Conservation (phyloP, 2,329 filamentous ascomycete species). For the Daldinia eschscholtzii region DNA sequence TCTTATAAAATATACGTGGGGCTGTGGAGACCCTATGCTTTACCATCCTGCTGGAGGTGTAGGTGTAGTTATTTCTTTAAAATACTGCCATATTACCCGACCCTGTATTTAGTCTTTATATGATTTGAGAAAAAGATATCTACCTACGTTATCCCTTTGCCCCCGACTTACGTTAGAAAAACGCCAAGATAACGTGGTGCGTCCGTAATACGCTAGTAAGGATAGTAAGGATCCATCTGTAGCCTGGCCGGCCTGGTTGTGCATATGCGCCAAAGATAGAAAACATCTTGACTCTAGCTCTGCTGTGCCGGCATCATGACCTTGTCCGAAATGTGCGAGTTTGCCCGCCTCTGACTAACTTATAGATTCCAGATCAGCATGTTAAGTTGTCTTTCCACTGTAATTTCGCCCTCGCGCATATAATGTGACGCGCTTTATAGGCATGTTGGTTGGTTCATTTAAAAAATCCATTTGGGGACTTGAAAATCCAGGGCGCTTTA, state of each 20-base stretch:
- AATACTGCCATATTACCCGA: no score
- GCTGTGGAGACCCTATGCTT: no score
- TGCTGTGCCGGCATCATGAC: conserved; percentile 15
- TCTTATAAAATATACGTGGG: no score
- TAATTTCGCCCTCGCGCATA: conserved; percentile 23
- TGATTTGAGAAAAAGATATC: no score
- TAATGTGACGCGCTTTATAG: no score
- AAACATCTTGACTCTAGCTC: not conserved
- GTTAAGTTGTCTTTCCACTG: not conserved
- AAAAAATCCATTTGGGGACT: not conserved
- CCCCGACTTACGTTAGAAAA: not conserved
- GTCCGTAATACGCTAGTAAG: conserved; percentile 1
- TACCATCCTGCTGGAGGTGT: no score
- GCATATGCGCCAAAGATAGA: not conserved
- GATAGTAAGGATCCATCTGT: not conserved
- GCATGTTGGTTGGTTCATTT: not conserved
- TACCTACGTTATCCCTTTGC: no score
- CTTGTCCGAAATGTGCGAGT: conserved; percentile 36
- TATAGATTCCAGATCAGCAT: not conserved
- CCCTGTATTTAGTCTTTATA: no score
- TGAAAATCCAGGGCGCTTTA: no score
- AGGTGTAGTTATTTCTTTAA: no score
- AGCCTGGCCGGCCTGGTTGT: not conserved
- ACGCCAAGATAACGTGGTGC: not conserved
- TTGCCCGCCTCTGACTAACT: conserved; percentile 15